Percentiles rank a stretch among this genome's conserved stretches.
These are phyloP conservation scores for Euptelea pleiosperma DNA, from an alignment of 164 flowering plant species.

Conservation along the genomic window DNA sequence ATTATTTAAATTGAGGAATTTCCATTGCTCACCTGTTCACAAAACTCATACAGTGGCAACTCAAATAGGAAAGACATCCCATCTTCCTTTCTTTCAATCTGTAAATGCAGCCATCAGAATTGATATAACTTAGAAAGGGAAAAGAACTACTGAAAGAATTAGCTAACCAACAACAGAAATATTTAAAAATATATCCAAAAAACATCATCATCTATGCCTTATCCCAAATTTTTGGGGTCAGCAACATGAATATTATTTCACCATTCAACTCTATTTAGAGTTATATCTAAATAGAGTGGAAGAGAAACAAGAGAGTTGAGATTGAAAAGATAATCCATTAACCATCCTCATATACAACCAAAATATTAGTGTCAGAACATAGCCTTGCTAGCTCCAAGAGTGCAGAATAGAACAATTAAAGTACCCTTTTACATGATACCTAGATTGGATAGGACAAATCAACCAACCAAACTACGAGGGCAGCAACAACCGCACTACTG, in stretches of 20 bases:
- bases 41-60: background rate
- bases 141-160: background rate
- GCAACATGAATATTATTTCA: too few species aligned
- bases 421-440: background rate
- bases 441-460: background rate
- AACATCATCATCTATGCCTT: too few species aligned
- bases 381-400: background rate
- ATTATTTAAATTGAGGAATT: background rate
- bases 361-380: background rate
- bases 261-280: too few species aligned
- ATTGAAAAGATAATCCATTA: background rate
- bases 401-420: background rate
- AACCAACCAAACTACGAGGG: background rate
- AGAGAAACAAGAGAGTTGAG: background rate
- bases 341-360: background rate
- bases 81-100: conserved; percentile 9
- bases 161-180: too few species aligned
- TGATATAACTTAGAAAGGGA: background rate
- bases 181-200: too few species aligned
- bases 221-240: too few species aligned
- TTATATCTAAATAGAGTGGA: too few species aligned
- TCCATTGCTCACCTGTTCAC: background rate
- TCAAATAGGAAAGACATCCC: conserved; percentile 1
- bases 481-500: background rate
- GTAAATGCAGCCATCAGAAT: conserved; percentile 4